A percentile compares a stretch with the other conserved stretches of the same genome.
These are phyloP conservation scores for Fusarium tuaranense DNA, from an alignment of 2,329 filamentous ascomycete genomes.

Conservation along the genomic window DNA sequence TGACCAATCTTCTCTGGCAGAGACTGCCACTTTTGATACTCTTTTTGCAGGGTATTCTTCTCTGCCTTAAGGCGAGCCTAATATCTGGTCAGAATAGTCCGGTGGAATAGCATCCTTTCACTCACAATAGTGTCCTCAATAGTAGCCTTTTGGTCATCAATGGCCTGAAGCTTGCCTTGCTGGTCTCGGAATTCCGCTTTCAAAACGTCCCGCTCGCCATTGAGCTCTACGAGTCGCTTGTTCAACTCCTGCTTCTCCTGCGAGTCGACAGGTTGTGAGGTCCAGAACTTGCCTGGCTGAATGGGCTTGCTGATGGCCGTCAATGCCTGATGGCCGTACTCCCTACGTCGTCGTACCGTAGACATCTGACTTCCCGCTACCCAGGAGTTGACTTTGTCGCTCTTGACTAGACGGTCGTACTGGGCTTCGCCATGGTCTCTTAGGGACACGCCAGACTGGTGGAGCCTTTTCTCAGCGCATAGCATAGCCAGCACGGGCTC, in stretches of 20 bases:
- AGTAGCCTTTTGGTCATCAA: slow-evolving; percentile 58
- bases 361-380: slow-evolving; percentile 75
- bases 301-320: slow-evolving; percentile 76
- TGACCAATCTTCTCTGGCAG: slow-evolving; percentile 79
- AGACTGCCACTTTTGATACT: slow-evolving; percentile 71
- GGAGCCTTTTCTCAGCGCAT: slow-evolving; percentile 77
- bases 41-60: slow-evolving; percentile 76
- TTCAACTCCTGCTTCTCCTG: slow-evolving; percentile 73
- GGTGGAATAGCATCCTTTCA: background rate
- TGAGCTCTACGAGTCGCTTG: slow-evolving; percentile 60
- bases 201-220: slow-evolving; percentile 50
- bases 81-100: slow-evolving; percentile 14
- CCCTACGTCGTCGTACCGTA: slow-evolving; percentile 75
- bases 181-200: slow-evolving; percentile 49
- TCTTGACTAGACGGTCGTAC: slow-evolving; percentile 72
- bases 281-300: slow-evolving; percentile 75
- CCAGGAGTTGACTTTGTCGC: slow-evolving; percentile 73
- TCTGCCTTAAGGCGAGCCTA: slow-evolving; percentile 66
- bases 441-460: slow-evolving; percentile 74
- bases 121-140: slow-evolving; percentile 55
- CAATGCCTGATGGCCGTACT: slow-evolving; percentile 81
- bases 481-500: slow-evolving; percentile 89
- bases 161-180: slow-evolving; percentile 53
- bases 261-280: slow-evolving; percentile 78
- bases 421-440: slow-evolving; percentile 74